phyloP scores from a whole-genome alignment of 495 filamentous ascomycete species.

The Daldinia loculata region DNA sequence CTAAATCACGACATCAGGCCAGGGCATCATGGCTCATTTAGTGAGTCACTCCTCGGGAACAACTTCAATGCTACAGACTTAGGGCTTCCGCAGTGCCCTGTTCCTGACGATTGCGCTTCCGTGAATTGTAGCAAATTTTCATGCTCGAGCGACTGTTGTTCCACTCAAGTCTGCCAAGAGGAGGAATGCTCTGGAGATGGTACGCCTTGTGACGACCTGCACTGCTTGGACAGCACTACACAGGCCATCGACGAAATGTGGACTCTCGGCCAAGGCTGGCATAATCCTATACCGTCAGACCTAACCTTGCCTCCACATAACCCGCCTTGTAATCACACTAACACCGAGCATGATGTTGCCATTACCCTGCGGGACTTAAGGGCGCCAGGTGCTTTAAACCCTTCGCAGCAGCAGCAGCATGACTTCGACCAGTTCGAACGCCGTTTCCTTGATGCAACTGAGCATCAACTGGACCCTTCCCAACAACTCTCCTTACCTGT shows the following conservation, averaged over 20 bases:
- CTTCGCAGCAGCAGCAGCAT: conserved; percentile 23
- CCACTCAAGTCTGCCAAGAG: conserved; percentile 37
- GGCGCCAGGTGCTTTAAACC: conserved; percentile 18
- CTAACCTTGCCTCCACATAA: conserved; percentile 14
- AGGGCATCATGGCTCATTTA: conserved; percentile 21
- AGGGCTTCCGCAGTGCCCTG: conserved; percentile 6
- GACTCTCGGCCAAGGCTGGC: conserved; percentile 24
- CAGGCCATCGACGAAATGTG: conserved; percentile 28
- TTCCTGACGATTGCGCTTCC: conserved; percentile 38
- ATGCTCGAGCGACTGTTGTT: conserved; percentile 42
- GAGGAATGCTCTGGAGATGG: conserved; percentile 40
- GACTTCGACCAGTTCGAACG: conserved; percentile 11
- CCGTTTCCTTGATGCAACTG: conserved; percentile 1
- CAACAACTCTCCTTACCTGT: conserved; percentile 14
- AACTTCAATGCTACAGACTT: conserved; percentile 37
- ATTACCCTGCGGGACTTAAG: conserved; percentile 39
- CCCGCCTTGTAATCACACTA: conserved; percentile 42
- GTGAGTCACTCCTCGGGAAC: conserved; percentile 20
- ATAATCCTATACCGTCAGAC: conserved; percentile 7
- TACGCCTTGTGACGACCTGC: conserved; percentile 38
- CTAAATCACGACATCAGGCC: conserved; percentile 7
- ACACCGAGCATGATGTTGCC: conserved; percentile 44
- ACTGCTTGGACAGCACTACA: conserved; percentile 33
- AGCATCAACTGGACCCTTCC: conserved; percentile 2
- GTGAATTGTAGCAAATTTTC: conserved; percentile 39